Evolutionary conservation across 768 basidiomycete genomes (phyloP).

Genomic region (Grammothele lineata): DNA sequence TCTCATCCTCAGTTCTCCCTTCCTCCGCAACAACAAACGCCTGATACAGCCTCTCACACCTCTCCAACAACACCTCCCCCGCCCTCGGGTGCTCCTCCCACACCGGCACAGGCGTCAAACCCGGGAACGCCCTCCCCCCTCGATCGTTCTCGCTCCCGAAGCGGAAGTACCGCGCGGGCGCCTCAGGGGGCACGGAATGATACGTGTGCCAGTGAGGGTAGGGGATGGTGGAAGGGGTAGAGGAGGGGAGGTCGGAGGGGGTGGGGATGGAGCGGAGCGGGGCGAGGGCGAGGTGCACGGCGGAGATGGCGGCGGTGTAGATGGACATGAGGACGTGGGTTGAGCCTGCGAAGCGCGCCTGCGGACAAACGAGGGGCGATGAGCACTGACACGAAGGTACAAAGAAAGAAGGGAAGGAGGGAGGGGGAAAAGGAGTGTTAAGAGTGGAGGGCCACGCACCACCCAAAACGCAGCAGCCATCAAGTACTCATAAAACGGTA

Average conservation of each 20-base stretch:
- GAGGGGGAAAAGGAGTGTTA: not conserved
- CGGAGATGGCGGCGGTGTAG: conserved; percentile 63
- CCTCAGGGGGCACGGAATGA: conserved; percentile 13
- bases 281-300: conserved; percentile 63
- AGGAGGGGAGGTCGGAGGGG: conserved; percentile 16
- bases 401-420: conserved; percentile 5
- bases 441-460: conserved; percentile 47
- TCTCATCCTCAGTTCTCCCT: not conserved
- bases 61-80: conserved; percentile 43
- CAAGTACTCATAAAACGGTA: conserved; percentile 34
- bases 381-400: not conserved
- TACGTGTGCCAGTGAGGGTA: conserved; percentile 15
- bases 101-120: conserved; percentile 40
- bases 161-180: conserved; percentile 31
- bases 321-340: conserved; percentile 57
- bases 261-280: conserved; percentile 46
- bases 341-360: conserved; percentile 72
- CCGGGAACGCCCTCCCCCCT: conserved; percentile 53
- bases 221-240: conserved; percentile 13
- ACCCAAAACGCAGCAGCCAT: conserved; percentile 60
- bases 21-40: conserved; percentile 28
- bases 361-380: not conserved
- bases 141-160: conserved; percentile 55
- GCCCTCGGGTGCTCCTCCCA: conserved; percentile 49
- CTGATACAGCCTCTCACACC: conserved; percentile 53